Conservation (phyloP, 2,329 filamentous ascomycete genomes). For the Lasiodiplodia sp. region DNA sequence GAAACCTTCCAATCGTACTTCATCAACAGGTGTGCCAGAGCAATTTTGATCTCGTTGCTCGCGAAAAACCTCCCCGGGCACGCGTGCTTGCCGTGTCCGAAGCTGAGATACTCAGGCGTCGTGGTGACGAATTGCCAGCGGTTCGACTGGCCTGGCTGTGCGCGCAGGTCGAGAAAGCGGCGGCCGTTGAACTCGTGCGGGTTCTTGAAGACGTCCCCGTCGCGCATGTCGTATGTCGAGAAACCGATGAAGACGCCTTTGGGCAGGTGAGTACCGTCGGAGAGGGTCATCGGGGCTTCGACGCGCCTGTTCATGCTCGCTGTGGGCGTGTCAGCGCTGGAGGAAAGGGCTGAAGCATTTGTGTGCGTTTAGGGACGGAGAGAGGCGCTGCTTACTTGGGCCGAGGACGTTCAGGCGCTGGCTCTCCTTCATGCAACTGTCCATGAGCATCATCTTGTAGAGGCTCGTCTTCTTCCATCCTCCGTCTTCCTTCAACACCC, state of each 20-base stretch:
- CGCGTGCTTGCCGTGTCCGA: slow-evolving; percentile 33
- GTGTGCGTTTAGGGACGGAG: not conserved
- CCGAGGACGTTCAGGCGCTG: slow-evolving; percentile 34
- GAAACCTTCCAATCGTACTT: slow-evolving; percentile 29
- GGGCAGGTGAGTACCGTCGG: slow-evolving; percentile 39
- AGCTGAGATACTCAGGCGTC: slow-evolving; percentile 33
- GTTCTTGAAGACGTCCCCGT: slow-evolving; percentile 30
- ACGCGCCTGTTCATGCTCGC: slow-evolving; percentile 6
- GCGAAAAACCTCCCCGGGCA: slow-evolving; percentile 34
- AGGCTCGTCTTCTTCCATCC: slow-evolving; percentile 40
- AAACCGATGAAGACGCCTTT: slow-evolving; percentile 33
- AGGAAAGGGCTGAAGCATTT: not conserved
- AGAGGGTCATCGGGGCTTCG: slow-evolving; percentile 36
- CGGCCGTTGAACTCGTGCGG: slow-evolving; percentile 4
- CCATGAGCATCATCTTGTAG: slow-evolving; percentile 42
- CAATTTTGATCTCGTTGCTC: slow-evolving; percentile 32
- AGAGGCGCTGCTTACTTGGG: not conserved
- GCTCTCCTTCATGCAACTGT: slow-evolving; percentile 45
- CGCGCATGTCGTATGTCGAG: slow-evolving; percentile 8
- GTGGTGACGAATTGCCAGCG: slow-evolving; percentile 32
- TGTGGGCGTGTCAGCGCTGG: slow-evolving; percentile 11
- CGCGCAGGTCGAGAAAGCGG: slow-evolving; percentile 33
- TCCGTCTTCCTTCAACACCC: slow-evolving; percentile 37
- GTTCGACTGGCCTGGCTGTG: slow-evolving; percentile 28
- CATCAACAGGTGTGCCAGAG: slow-evolving; percentile 31